Evolutionary conservation across 2,329 filamentous ascomycete genomes (phyloP).

Genomic region (Fusarium sororula): DNA sequence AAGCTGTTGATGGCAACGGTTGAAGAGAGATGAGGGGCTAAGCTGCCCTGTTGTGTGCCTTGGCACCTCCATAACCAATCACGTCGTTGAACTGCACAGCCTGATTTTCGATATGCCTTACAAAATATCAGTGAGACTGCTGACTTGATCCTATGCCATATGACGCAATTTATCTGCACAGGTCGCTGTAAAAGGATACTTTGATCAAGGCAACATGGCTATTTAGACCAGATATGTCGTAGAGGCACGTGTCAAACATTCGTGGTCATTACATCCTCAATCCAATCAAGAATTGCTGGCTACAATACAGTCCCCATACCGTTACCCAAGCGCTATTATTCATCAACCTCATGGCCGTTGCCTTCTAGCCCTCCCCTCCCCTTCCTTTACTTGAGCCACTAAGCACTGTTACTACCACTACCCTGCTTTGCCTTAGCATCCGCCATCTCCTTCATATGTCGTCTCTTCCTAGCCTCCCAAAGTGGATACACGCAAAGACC

Average conservation of each 20-base stretch:
- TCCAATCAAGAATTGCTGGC: not conserved
- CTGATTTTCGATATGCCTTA: not conserved
- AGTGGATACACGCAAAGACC: not conserved
- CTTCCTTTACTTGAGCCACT: not conserved
- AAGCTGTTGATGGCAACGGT: not conserved
- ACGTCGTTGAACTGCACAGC: not conserved
- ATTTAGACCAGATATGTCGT: not conserved
- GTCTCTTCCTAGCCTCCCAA: not conserved
- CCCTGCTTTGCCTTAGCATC: not conserved
- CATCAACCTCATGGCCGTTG: accelerated
- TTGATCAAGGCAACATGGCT: not conserved
- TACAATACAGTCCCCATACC: not conserved
- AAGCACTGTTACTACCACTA: not conserved
- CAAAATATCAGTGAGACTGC: not conserved
- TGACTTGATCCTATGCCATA: not conserved
- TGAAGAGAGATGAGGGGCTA: not conserved
- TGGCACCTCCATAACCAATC: not conserved
- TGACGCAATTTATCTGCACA: too few species aligned
- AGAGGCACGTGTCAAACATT: not conserved
- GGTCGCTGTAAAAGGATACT: not conserved
- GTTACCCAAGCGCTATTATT: not conserved
- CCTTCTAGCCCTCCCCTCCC: not conserved
- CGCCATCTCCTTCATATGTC: not conserved
- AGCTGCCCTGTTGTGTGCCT: not conserved
- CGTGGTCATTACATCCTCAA: not conserved